A percentile compares a stretch with the other conserved stretches of the same genome.
Conservation (phyloP, 2,329 filamentous ascomycete species). For the Ophiostoma sp. region DNA sequence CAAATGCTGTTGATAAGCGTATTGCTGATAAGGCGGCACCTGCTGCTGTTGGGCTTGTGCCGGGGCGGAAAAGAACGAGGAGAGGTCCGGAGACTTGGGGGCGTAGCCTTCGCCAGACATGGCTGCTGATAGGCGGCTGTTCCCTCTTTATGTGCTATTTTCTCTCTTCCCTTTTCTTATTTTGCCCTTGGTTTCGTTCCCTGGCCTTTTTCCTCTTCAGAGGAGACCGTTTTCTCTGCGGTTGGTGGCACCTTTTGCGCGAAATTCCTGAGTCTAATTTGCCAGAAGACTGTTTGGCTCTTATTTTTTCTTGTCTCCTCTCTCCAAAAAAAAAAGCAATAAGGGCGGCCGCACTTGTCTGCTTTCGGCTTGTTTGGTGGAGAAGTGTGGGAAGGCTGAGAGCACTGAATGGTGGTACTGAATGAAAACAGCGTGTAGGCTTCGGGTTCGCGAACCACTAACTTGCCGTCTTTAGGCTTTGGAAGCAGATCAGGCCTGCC, state of each 20-base stretch:
- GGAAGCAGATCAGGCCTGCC: not conserved
- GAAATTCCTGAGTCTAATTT: conserved; percentile 18
- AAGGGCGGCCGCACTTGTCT: conserved; percentile 13
- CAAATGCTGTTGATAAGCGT: conserved; percentile 23
- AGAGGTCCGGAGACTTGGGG: conserved; percentile 55
- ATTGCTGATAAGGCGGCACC: conserved; percentile 30
- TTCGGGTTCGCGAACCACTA: conserved; percentile 4
- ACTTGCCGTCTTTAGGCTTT: not conserved
- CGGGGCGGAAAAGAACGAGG: conserved; percentile 45
- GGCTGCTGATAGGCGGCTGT: conserved; percentile 26
- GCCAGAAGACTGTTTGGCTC: not conserved
- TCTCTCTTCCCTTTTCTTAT: not conserved
- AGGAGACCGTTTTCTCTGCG: not conserved
- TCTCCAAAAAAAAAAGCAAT: not conserved
- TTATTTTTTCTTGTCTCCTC: not conserved
- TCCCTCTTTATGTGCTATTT: not conserved
- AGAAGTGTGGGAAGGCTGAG: conserved; percentile 11
- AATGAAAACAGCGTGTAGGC: not conserved
- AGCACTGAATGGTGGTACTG: conserved; percentile 11
- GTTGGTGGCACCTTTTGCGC: conserved; percentile 10
- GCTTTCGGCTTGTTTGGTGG: conserved; percentile 19
- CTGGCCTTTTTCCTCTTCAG: conserved; percentile 9
- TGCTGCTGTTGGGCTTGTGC: conserved; percentile 29
- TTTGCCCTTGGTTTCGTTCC: conserved; percentile 11
- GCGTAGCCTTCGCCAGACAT: conserved; percentile 51